Evolutionary conservation across 495 filamentous ascomycete species (phyloP).

Genomic region (Cudoniella acicularis): DNA sequence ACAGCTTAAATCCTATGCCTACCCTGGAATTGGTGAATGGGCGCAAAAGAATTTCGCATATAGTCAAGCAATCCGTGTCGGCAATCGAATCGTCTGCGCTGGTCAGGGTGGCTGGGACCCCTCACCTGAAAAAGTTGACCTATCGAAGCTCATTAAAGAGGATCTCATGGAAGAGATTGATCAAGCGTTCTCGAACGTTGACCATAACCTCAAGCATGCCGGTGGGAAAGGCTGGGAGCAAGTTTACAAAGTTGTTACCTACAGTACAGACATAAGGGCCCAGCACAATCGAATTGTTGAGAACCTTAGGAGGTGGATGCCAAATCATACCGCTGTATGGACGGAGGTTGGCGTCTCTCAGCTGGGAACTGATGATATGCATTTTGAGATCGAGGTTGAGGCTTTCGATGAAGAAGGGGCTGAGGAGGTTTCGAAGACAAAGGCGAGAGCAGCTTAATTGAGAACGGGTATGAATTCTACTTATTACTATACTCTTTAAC

Average conservation of each 20-base stretch:
- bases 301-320: constrained; percentile 47
- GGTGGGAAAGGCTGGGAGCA: constrained; percentile 57
- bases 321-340: constrained; percentile 47
- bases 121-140: no score
- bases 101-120: constrained; percentile 57
- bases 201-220: constrained; percentile 41
- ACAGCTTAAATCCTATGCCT: constrained; percentile 40
- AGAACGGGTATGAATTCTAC: no score
- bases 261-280: no score
- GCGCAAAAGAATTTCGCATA: constrained; percentile 38
- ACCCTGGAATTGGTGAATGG: constrained; percentile 38
- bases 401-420: constrained; percentile 29
- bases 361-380: constrained; percentile 44
- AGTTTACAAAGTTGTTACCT: constrained; percentile 48
- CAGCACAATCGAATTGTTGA: constrained; percentile 39
- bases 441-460: no score
- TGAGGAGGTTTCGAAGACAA: no score
- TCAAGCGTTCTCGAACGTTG: constrained; percentile 52
- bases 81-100: constrained; percentile 46
- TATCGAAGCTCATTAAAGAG: constrained; percentile 34
- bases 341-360: constrained; percentile 42
- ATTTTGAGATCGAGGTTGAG: constrained; percentile 55
- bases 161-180: constrained; percentile 47
- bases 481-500: no score
- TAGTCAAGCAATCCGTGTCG: constrained; percentile 51